Evolutionary conservation across 495 filamentous ascomycete species (phyloP), one percentile per base, ranked within the genome.

Genomic region (Aspergillus ostianus): DNA sequence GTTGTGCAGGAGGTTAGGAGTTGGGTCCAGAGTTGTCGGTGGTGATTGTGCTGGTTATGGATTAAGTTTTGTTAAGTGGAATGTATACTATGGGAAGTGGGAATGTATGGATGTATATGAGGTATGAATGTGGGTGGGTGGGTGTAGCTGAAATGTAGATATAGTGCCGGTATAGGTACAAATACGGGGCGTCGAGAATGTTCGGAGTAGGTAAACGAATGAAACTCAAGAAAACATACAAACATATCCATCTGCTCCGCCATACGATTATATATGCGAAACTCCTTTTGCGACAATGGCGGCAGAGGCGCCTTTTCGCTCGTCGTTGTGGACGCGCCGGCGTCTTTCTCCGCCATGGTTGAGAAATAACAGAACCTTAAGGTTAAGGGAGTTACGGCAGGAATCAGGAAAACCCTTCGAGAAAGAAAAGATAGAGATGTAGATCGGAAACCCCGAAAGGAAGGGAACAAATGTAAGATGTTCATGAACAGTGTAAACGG

Each of bases 241-340:
- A 87, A 90, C 32, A 82, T 77, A 27, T 93, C 85, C 91, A 96
- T 96, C 53, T 84, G 79, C 63, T 89, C 88, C 2, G 90, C 85
- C 62, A 93, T 71, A 15, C 82, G 80, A 73, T 93, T 93, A 70
- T 90, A 94, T 29, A 70, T 66, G 20, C 76, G 67, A 60, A 89
- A 90, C 36, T 90, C 86, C 48, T 69, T 60, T 2, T 79, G 60
- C 6, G 79, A 80, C 18, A 89, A 74, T 53, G 80, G 76, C 4
- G 82, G 66, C 9, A 70, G 47, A 6, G 30, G 47, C 47, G 2
- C 49, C 18, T 21, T 27, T 15, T 27, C 21, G 27, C 9, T 9
- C 3, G 20, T 3, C 7, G 17, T 32, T 12, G 23, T 27, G 27
- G 50, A 3, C 3, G 47, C 13, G 10, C 19, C 47, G 10, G 23